Conservation (phyloP, 202 grass and related monocot genomes). For the Schoenoplectus triqueter region DNA sequence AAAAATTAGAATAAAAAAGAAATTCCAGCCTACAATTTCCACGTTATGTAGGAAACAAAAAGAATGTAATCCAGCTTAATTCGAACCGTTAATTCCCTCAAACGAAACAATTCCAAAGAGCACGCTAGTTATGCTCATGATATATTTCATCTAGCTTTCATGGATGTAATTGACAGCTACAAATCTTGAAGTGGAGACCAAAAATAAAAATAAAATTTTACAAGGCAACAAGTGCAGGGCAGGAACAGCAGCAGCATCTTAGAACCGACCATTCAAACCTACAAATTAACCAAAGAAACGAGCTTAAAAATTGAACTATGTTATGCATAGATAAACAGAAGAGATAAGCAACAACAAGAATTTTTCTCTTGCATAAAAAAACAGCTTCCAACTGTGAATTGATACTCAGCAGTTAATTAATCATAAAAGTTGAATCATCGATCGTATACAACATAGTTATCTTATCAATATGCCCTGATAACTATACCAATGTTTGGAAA, state of each 20-base stretch:
- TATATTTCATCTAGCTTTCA: too few relatives aligned
- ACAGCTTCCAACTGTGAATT: neutral
- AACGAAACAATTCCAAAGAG: neutral
- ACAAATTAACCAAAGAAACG: constrained; percentile 21
- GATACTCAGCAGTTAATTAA: neutral
- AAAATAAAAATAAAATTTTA: constrained; percentile 16
- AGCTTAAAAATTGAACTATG: neutral
- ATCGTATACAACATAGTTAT: neutral
- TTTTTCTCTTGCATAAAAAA: neutral
- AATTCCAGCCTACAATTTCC: neutral
- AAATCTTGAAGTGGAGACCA: neutral
- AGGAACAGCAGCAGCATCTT: constrained; percentile 39
- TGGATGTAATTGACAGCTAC: neutral
- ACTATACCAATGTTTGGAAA: neutral
- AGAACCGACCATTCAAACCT: constrained; percentile 42
- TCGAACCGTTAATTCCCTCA: neutral
- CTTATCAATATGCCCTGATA: neutral
- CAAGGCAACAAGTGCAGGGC: constrained; percentile 40
- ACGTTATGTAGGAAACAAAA: neutral
- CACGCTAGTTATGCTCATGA: neutral
- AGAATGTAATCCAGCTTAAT: neutral
- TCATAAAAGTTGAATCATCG: neutral
- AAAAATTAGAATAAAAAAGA: neutral
- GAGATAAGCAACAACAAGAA: neutral
- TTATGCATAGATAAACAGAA: neutral